Evolutionary conservation across 1,284 basidiomycete genomes (phyloP), one percentile per base, ranked within the genome.

Genomic region (Ganoderma resinaceum): DNA sequence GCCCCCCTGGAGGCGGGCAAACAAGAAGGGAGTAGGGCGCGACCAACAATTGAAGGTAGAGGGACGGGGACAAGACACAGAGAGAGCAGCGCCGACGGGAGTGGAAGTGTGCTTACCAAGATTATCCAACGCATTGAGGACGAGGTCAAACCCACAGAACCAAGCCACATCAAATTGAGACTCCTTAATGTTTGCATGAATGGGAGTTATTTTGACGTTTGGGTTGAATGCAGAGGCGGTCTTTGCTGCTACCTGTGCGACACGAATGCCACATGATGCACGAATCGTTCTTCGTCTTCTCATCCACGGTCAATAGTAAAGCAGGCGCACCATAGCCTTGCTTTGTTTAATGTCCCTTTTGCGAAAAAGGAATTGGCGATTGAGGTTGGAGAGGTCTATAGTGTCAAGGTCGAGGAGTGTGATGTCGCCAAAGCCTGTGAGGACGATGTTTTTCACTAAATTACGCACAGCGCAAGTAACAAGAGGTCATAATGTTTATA

Each of bases 291-390:
- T 37, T 7, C 12, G 8, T 26, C 20, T 14, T 18, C 8, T 46
- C n/a, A 26, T 29, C 26, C 11, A 42, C 5, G n/a, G 9, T 14
- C 11, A 35, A 37, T 16, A 14, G 31, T 4, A 38, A 6, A 49
- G 26, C 29, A 1, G 12, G 69, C 78, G 66, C 68, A 94, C 95
- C 79, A 97, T 78, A 8, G 97, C 93, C 83, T 99, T 99, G 75
- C 96, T 93, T 78, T 98, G 94, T 77, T 98, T 97, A 70, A 99
- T 95, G 78, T 99, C 97, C 76, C 97, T 97, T 82, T 99, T 99
- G 72, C 91, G 90, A 82, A 99, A 99, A 46, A 99, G 85, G 81
- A 99, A 99, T 78, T 99, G 98, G 29, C 98, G 89, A 79, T 99
- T 99, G 63, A 99, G 85, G 79, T 99, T 99, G 63, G 96, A 98